Evolutionary conservation across 2,329 filamentous ascomycete species (phyloP).

Genomic region (Alternaria consortialis): DNA sequence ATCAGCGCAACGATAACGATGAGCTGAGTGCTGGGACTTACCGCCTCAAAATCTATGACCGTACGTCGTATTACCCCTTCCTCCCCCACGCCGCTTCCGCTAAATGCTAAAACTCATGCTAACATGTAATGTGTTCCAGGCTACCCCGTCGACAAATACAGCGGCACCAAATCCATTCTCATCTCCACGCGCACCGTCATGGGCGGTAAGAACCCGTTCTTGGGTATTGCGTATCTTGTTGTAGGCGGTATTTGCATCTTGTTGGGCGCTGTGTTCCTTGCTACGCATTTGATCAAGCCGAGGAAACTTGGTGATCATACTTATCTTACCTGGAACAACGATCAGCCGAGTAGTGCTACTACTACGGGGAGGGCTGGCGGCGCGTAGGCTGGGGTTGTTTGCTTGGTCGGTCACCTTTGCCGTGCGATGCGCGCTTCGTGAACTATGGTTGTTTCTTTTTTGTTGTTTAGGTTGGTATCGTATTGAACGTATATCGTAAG

Average conservation of each 20-base stretch:
- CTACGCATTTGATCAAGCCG: constrained; percentile 89
- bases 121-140: constrained; percentile 60
- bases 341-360: constrained; percentile 66
- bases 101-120: constrained; percentile 22
- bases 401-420: too few species aligned
- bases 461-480: constrained; percentile 1
- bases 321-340: constrained; percentile 94
- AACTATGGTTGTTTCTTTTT: constrained; percentile 6
- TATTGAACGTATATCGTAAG: not conserved
- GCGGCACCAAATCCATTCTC: constrained; percentile 88
- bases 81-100: not conserved
- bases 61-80: constrained; percentile 62
- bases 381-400: constrained; percentile 21
- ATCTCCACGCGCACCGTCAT: constrained; percentile 91
- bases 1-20: constrained; percentile 78
- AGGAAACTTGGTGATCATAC: constrained; percentile 98
- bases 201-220: constrained; percentile 93
- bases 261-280: constrained; percentile 85
- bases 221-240: constrained; percentile 94
- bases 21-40: constrained; percentile 77
- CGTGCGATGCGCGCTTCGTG: not conserved
- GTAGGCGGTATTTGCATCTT: constrained; percentile 93
- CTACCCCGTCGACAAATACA: constrained; percentile 80
- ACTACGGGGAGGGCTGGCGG: constrained; percentile 56
- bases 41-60: constrained; percentile 76